Evolutionary conservation across 108 stramenopile genomes (phyloP).

Genomic region (Nannochloropsis oceanica): DNA sequence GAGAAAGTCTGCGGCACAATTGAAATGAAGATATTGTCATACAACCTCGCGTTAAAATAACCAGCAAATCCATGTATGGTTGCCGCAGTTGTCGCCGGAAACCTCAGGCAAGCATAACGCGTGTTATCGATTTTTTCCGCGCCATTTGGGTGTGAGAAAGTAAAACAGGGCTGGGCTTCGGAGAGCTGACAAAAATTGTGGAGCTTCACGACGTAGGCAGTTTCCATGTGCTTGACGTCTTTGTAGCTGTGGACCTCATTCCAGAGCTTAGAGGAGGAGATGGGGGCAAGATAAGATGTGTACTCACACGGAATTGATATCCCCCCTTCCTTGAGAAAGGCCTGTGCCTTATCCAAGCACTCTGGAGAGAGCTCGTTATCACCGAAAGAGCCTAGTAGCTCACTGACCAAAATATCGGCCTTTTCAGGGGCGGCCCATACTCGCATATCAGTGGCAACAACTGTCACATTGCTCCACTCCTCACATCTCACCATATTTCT

Average conservation of each 20-base stretch:
- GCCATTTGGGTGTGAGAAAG: slow-evolving; percentile 60
- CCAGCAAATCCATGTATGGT: slow-evolving; percentile 84
- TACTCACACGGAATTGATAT: slow-evolving; percentile 48
- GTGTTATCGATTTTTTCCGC: slow-evolving; percentile 27
- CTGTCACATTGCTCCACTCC: slow-evolving; percentile 59
- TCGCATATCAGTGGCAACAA: slow-evolving; percentile 84
- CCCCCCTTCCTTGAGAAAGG: slow-evolving; percentile 51
- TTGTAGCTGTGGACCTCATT: slow-evolving; percentile 56
- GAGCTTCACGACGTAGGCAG: slow-evolving; percentile 85
- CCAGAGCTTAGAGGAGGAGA: slow-evolving; percentile 70
- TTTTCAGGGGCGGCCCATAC: slow-evolving; percentile 32
- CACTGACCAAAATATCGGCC: slow-evolving; percentile 84
- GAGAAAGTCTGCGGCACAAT: slow-evolving; percentile 79
- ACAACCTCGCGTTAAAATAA: slow-evolving; percentile 74
- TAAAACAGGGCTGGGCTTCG: slow-evolving; percentile 59
- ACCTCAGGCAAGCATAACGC: slow-evolving; percentile 15
- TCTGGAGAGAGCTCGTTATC: slow-evolving; percentile 97
- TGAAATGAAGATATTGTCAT: slow-evolving; percentile 55
- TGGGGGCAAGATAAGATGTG: slow-evolving; percentile 73
- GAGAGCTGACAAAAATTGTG: slow-evolving; percentile 75
- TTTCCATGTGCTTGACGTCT: slow-evolving; percentile 62
- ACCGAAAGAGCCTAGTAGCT: slow-evolving; percentile 88
- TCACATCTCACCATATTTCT: slow-evolving; percentile 49
- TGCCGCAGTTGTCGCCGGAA: background rate
- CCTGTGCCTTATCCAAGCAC: slow-evolving; percentile 82